phyloP scores from a whole-genome alignment of 805 yeast species.

The Starmerella powellii region DNA sequence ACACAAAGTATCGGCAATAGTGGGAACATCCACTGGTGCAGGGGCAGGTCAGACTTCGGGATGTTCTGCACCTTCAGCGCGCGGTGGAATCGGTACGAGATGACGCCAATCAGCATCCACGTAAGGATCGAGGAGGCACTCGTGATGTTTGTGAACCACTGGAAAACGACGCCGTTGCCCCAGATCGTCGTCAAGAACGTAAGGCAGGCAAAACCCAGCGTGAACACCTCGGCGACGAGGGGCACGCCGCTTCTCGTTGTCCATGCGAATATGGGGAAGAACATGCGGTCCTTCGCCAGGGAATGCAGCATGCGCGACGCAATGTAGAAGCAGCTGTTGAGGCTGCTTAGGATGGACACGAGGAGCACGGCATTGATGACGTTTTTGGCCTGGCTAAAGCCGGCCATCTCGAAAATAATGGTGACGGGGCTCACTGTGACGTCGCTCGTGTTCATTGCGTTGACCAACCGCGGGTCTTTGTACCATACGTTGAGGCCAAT shows the following conservation, averaged over 20 bases:
- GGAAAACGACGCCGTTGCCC: slow-evolving; percentile 44
- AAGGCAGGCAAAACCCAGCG: slow-evolving; percentile 45
- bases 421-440: slow-evolving; percentile 38
- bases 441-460: slow-evolving; percentile 38
- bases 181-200: slow-evolving; percentile 55
- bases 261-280: slow-evolving; percentile 40
- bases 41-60: slow-evolving; percentile 41
- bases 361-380: slow-evolving; percentile 47
- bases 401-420: slow-evolving; percentile 40
- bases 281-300: slow-evolving; percentile 45
- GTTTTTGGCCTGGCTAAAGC: slow-evolving; percentile 36
- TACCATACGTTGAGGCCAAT: slow-evolving; percentile 48
- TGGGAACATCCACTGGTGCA: slow-evolving; percentile 40
- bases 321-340: slow-evolving; percentile 51
- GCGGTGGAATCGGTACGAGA: slow-evolving; percentile 47
- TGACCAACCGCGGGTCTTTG: slow-evolving; percentile 35
- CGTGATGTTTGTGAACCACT: slow-evolving; percentile 52
- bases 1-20: slow-evolving; percentile 40
- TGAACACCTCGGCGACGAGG: slow-evolving; percentile 39
- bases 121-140: slow-evolving; percentile 53
- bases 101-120: slow-evolving; percentile 47
- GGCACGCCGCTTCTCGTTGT: slow-evolving; percentile 49
- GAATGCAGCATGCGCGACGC: slow-evolving; percentile 52
- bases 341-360: slow-evolving; percentile 51
- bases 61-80: slow-evolving; percentile 47